A percentile compares a stretch with the other conserved stretches of the same genome.
Evolutionary conservation across 148 eudicot genomes (phyloP).

Genomic region (Silene latifolia): DNA sequence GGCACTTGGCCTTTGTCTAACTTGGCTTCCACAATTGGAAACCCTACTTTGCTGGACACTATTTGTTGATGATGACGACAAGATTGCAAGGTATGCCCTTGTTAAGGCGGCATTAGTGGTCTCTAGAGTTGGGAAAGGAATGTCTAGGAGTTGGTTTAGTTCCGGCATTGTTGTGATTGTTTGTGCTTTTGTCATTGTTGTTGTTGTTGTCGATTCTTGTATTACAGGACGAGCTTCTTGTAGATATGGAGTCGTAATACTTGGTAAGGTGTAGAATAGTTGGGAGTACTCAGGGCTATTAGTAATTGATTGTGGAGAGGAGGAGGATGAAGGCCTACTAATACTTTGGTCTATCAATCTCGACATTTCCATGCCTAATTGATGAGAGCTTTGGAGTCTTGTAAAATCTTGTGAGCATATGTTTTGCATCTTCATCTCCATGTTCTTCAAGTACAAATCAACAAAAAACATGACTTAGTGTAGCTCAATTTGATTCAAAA

Average conservation of each 20-base stretch:
- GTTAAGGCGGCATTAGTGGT: conserved; percentile 56
- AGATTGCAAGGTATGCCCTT: conserved; percentile 51
- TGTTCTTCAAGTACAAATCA: conserved; percentile 34
- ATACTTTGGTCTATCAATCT: conserved; percentile 30
- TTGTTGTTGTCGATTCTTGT: background rate
- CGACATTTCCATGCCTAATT: conserved; percentile 21
- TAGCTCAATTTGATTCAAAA: too few species aligned
- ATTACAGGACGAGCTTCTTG: conserved; percentile 19
- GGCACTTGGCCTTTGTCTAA: conserved; percentile 33
- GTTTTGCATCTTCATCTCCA: conserved; percentile 51
- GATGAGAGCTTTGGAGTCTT: conserved; percentile 11
- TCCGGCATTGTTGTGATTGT: conserved; percentile 17
- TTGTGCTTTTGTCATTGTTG: conserved; percentile 15
- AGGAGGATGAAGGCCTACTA: conserved; percentile 49
- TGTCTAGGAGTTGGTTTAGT: background rate
- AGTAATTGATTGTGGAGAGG: conserved; percentile 46
- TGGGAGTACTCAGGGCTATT: conserved; percentile 54
- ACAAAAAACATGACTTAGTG: background rate
- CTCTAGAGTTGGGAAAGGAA: conserved; percentile 40
- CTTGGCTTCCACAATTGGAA: background rate
- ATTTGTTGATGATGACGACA: conserved; percentile 32
- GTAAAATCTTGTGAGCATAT: conserved; percentile 43
- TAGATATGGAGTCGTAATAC: conserved; percentile 8
- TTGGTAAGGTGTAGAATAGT: conserved; percentile 30
- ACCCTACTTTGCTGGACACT: conserved; percentile 10